phyloP scores from a whole-genome alignment of 164 flowering plant genomes.

The Annona squamosa region DNA sequence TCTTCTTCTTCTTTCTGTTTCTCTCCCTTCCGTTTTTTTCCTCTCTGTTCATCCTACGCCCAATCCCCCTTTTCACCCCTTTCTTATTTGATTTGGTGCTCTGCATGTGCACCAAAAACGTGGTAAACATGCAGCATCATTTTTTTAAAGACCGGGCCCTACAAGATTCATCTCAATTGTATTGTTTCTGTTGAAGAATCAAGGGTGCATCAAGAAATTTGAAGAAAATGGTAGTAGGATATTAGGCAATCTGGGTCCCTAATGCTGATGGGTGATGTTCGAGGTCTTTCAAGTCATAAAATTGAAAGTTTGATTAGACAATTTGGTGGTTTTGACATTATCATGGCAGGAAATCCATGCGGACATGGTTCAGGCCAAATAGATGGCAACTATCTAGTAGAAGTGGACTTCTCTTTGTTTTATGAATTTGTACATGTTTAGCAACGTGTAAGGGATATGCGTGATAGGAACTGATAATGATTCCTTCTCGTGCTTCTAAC shows the following conservation, averaged over 20 bases:
- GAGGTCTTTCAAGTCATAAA: conserved; percentile 40
- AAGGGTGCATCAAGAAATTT: conserved; percentile 42
- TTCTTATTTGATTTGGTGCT: no score
- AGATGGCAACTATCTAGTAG: conserved; percentile 19
- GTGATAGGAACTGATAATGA: conserved; percentile 17
- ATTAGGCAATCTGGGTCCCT: conserved; percentile 60
- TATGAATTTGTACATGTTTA: conserved; percentile 69
- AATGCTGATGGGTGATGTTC: conserved; percentile 64
- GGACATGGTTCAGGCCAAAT: conserved; percentile 14
- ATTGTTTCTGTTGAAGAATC: conserved; percentile 75
- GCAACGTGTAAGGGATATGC: conserved; percentile 45
- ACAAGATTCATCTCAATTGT: conserved; percentile 41
- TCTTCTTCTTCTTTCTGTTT: no score
- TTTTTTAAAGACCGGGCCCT: no score
- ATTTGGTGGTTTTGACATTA: conserved; percentile 66
- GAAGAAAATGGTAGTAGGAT: conserved; percentile 67
- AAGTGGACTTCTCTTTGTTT: conserved; percentile 50
- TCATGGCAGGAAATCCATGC: conserved; percentile 61
- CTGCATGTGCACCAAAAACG: no score
- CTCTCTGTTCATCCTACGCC: no score
- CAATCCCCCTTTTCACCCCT: no score
- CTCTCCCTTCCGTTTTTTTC: no score
- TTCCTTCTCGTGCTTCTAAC: neutral
- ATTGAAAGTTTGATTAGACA: conserved; percentile 34
- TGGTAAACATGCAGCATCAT: no score